Percentiles rank a stretch among this genome's conserved stretches.
Evolutionary conservation across 805 yeast species (phyloP).

Genomic region (Saccharomycopsis sp.): DNA sequence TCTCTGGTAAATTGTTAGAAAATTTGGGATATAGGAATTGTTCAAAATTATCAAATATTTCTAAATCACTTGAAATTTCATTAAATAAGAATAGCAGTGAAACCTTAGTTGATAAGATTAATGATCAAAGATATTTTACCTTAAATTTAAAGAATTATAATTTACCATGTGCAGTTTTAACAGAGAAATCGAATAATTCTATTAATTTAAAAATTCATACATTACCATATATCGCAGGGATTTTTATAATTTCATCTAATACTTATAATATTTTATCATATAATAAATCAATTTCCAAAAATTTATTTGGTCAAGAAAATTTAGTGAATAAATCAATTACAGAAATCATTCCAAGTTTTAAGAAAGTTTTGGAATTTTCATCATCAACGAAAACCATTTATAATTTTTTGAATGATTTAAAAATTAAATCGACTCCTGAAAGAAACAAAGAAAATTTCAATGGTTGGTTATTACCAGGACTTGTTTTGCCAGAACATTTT

Average conservation of each 20-base stretch:
- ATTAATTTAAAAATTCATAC: conserved; percentile 61
- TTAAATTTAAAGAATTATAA: conserved; percentile 30
- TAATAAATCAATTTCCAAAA: conserved; percentile 68
- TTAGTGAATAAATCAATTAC: conserved; percentile 41
- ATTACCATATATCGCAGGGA: conserved; percentile 80
- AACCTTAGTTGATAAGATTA: conserved; percentile 28
- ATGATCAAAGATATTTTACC: conserved; percentile 55
- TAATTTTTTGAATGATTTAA: conserved; percentile 21
- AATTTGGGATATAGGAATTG: conserved; percentile 8
- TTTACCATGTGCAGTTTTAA: conserved; percentile 64
- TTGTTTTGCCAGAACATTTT: conserved; percentile 85
- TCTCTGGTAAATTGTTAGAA: conserved; percentile 14
- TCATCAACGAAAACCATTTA: conserved; percentile 13
- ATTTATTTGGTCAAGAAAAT: conserved; percentile 55
- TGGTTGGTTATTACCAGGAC: conserved; percentile 39
- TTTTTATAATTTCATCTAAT: conserved; percentile 49
- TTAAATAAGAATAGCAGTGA: background rate
- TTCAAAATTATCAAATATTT: conserved; percentile 3
- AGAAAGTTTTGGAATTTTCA: conserved; percentile 34
- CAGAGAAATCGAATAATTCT: conserved; percentile 24
- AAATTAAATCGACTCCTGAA: conserved; percentile 14
- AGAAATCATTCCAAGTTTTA: conserved; percentile 53
- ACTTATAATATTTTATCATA: conserved; percentile 51
- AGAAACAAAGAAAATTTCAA: conserved; percentile 1
- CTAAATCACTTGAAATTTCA: conserved; percentile 7